Evolutionary conservation across 108 stramenopile species (phyloP), one percentile per base, ranked within the genome.

Genomic region (Nitzschia inconspicua): DNA sequence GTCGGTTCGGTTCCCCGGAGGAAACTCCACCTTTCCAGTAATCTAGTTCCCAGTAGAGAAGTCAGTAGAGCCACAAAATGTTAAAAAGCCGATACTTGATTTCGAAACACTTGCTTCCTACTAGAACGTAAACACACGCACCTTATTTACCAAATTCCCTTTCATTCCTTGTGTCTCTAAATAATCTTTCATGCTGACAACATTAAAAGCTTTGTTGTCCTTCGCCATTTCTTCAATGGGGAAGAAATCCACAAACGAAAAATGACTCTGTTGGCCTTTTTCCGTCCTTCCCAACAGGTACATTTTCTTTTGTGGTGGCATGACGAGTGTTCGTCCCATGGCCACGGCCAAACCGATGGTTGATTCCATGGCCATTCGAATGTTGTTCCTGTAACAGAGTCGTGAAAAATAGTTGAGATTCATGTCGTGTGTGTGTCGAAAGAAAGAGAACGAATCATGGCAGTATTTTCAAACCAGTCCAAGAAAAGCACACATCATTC

Each of bases 321-420:
- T 73, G 47, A 95, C 91, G n/a, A 95, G 66, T 0, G 75, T 91
- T 2, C 94, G 73, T 3, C 85, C 89, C 61, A 84, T 94, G 16
- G 89, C 86, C 56, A 72, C 73, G 3, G 93, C 88, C 53, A 96
- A 68, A 24, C 76, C 78, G 18, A 87, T 60, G 11, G 85, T 76
- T 13, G 83, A 84, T 68, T 96, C 95, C 72, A 95, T 66, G 36
- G 62, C 56, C 92, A 95, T 93, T 19, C 91, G 87, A 13, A 44
- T 43, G 57, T 58, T 58, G 30, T 58, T 58, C 37, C 37, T 11
- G 37, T 14, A 10, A 39, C 37, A n/a, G n/a, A n/a, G n/a, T n/a
- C n/a, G n/a, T n/a, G n/a, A n/a, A n/a, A n/a, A n/a, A n/a, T n/a
- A n/a, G n/a, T n/a, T n/a, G n/a, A n/a, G n/a, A n/a, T n/a, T n/a